phyloP scores from a whole-genome alignment of 1,284 basidiomycete genomes.

The Pisolithus thermaeus region DNA sequence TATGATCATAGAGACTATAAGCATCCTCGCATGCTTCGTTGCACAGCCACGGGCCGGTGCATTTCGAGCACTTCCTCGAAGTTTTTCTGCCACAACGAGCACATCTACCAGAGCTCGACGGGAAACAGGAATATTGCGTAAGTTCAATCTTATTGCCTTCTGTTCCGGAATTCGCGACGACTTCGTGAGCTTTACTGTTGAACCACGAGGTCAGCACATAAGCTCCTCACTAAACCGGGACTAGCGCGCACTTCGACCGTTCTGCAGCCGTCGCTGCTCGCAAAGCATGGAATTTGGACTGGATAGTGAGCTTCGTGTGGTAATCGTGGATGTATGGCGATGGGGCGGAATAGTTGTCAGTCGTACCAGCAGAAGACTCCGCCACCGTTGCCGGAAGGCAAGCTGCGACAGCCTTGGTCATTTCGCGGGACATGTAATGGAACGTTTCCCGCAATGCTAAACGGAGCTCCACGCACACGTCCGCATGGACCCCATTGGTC shows the following conservation, averaged over 20 bases:
- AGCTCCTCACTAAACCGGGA: not conserved
- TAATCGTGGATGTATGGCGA: not conserved
- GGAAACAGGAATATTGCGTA: not conserved
- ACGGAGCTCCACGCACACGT: not conserved
- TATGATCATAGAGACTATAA: not conserved
- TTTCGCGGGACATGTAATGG: not conserved
- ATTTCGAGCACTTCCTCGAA: not conserved
- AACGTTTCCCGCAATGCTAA: not conserved
- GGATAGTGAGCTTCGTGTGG: not conserved
- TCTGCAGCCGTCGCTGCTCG: not conserved
- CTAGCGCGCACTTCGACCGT: not conserved
- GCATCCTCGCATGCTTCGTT: not conserved
- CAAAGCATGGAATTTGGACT: not conserved
- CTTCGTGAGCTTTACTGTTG: too few relatives aligned
- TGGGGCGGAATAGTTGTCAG: not conserved
- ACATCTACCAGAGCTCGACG: not conserved
- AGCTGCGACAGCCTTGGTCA: not conserved
- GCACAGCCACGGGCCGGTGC: not conserved
- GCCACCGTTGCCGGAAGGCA: too few relatives aligned
- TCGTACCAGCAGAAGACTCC: not conserved
- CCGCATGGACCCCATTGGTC: not conserved
- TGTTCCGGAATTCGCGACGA: not conserved
- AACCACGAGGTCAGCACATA: too few relatives aligned
- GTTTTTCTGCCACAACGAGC: not conserved
- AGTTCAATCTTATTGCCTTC: not conserved